phyloP scores from a whole-genome alignment of 352 stramenopile genomes.

The Phytophthora hybrid region DNA sequence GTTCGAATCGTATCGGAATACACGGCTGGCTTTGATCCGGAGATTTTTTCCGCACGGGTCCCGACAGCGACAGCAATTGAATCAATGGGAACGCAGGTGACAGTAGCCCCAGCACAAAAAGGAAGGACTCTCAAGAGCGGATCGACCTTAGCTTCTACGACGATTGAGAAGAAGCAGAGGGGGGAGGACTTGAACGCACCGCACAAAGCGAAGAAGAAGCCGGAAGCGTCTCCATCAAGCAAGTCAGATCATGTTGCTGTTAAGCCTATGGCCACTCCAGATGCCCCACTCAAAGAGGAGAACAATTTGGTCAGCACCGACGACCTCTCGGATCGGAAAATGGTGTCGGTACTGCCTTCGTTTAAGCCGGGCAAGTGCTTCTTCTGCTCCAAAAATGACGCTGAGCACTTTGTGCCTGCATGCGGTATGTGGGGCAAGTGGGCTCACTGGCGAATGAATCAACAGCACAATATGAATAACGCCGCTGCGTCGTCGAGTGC shows the following conservation, averaged over 20 bases:
- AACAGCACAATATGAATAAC: conserved; percentile 58
- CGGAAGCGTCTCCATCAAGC: not conserved
- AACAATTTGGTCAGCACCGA: not conserved
- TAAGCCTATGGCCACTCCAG: not conserved
- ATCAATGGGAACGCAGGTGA: conserved; percentile 24
- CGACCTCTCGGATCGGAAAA: conserved; percentile 38
- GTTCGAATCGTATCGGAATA: conserved; percentile 90
- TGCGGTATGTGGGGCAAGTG: conserved; percentile 89
- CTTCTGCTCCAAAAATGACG: conserved; percentile 87
- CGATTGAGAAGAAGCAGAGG: conserved; percentile 10
- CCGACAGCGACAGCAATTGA: conserved; percentile 34
- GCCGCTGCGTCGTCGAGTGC: conserved; percentile 21
- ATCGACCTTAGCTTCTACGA: not conserved
- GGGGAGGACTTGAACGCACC: not conserved
- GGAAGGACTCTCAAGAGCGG: not conserved
- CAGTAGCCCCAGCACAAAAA: conserved; percentile 1
- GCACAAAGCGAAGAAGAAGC: not conserved
- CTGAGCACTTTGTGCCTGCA: conserved; percentile 80
- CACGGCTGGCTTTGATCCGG: conserved; percentile 80
- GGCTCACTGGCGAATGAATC: conserved; percentile 87
- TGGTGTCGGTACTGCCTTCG: conserved; percentile 81
- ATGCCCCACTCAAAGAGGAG: conserved; percentile 3
- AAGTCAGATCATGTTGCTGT: not conserved
- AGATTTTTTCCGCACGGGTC: conserved; percentile 62
- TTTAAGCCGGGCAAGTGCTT: conserved; percentile 89